phyloP scores from a whole-genome alignment of 345 rosid genomes.

The Citrus hindsii region DNA sequence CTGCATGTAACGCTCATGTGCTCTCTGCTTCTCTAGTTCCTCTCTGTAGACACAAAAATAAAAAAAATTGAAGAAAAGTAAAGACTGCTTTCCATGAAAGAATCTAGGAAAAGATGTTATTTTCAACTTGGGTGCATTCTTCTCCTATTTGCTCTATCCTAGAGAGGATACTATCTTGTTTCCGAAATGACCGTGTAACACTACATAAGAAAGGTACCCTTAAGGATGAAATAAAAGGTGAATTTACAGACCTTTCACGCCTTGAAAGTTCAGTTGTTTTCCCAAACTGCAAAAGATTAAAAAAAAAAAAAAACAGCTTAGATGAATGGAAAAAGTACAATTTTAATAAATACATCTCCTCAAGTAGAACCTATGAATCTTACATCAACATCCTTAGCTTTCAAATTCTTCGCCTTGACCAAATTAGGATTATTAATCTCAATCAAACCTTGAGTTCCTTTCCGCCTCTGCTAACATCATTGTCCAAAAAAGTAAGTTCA shows the following conservation, averaged over 20 bases:
- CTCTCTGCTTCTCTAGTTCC: conserved; percentile 67
- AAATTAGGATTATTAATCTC: conserved; percentile 86
- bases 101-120: not conserved
- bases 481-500: not conserved
- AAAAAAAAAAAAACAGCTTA: not conserved
- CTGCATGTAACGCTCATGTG: conserved; percentile 76
- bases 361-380: conserved; percentile 15
- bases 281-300: conserved; percentile 28
- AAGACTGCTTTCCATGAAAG: not conserved
- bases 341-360: not conserved
- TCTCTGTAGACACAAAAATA: conserved; percentile 35
- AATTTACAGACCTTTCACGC: conserved; percentile 61
- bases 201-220: not conserved
- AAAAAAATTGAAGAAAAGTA: not conserved
- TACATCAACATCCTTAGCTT: conserved; percentile 62
- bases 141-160: not conserved
- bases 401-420: conserved; percentile 62
- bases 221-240: not conserved
- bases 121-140: not conserved
- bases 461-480: conserved; percentile 52
- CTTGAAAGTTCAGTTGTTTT: conserved; percentile 69
- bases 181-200: not conserved
- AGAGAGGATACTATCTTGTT: not conserved
- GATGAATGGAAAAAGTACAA: not conserved
- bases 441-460: conserved; percentile 78